Evolutionary conservation across 306 rosid genomes (phyloP).

Genomic region (Pyrus communis): DNA sequence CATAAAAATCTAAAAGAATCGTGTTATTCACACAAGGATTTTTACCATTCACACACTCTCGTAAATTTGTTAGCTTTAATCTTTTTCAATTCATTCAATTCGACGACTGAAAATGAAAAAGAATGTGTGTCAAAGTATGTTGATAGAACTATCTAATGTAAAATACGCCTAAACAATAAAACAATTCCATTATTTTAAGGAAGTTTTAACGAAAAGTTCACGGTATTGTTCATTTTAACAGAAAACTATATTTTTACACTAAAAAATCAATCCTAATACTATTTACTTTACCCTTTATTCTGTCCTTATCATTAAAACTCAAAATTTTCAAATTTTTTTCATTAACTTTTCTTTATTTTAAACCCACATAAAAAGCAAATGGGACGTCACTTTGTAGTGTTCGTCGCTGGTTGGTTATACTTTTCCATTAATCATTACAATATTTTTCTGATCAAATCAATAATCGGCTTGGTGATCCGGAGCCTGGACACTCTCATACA

Average conservation of each 20-base stretch:
- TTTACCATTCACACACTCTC: accelerated
- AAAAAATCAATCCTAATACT: too few relatives aligned
- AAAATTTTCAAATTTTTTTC: too few relatives aligned
- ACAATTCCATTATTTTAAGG: background rate
- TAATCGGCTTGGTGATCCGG: conserved; percentile 8
- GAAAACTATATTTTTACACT: too few relatives aligned
- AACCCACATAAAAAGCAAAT: background rate
- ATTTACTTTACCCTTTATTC: too few relatives aligned
- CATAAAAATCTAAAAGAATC: background rate
- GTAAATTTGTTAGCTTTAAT: accelerated
- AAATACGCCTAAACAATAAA: background rate
- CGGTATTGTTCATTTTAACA: too few relatives aligned
- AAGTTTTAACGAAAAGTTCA: too few relatives aligned
- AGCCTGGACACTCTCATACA: background rate
- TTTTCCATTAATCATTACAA: background rate
- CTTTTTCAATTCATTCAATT: accelerated
- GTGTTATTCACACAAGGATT: too few relatives aligned
- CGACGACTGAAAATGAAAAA: accelerated
- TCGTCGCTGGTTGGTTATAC: conserved; percentile 12
- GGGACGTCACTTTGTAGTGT: conserved; percentile 19
- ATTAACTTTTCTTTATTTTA: background rate
- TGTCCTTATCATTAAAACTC: too few relatives aligned
- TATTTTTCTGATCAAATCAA: conserved; percentile 14
- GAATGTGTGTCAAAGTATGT: accelerated
- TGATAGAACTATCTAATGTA: too few relatives aligned